phyloP scores from a whole-genome alignment of 768 basidiomycete genomes.

The Pulveroboletus sp. region DNA sequence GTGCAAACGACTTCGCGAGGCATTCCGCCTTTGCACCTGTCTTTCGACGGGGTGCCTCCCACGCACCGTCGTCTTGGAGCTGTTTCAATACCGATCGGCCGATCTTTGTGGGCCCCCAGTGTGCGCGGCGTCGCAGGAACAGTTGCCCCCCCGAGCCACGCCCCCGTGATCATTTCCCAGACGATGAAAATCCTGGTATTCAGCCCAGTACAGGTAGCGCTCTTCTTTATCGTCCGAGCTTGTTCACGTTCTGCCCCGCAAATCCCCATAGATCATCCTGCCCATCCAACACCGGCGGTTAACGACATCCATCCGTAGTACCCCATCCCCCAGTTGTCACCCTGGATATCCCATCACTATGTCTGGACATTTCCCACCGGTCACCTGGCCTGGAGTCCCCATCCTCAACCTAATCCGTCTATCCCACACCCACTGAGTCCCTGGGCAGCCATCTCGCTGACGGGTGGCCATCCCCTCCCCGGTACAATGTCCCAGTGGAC shows the following conservation, averaged over 20 bases:
- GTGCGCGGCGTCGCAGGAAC: constrained; percentile 5
- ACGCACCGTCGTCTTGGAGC: not conserved
- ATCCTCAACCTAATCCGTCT: constrained; percentile 14
- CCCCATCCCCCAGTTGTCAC: constrained; percentile 4
- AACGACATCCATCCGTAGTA: constrained; percentile 1
- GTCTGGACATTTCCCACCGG: constrained; percentile 25
- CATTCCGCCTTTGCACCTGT: constrained; percentile 21
- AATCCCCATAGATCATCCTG: constrained; percentile 2
- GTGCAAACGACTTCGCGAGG: constrained; percentile 8
- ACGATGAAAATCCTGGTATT: constrained; percentile 19
- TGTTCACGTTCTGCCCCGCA: constrained; percentile 2
- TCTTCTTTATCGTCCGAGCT: not conserved
- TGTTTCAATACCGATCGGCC: constrained; percentile 8
- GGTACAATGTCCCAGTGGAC: constrained; percentile 25
- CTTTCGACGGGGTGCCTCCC: constrained; percentile 5
- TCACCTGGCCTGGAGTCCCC: constrained; percentile 24
- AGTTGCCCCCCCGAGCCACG: constrained; percentile 3
- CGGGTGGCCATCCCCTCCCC: constrained; percentile 23
- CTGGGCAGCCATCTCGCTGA: constrained; percentile 11
- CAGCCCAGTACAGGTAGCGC: constrained; percentile 16
- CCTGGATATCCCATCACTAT: constrained; percentile 17
- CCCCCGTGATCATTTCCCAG: constrained; percentile 13
- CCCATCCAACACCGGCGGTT: not conserved
- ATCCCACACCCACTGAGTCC: constrained; percentile 8
- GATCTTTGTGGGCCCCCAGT: constrained; percentile 11